These are phyloP conservation scores for Boletus semigastroideus DNA, from an alignment of 1,284 basidiomycete genomes.

Conservation along the genomic window DNA sequence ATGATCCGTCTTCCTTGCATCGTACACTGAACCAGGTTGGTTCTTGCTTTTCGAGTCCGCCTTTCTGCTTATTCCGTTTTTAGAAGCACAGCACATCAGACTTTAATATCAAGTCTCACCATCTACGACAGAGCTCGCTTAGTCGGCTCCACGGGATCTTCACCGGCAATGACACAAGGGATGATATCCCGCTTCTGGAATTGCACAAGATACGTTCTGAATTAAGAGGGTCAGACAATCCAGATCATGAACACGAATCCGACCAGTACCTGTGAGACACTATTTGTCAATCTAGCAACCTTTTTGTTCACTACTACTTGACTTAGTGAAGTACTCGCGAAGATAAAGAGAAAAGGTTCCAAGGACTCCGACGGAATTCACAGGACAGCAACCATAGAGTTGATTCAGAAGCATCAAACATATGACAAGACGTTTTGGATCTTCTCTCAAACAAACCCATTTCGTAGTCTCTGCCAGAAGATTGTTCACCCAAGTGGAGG, in stretches of 20 bases:
- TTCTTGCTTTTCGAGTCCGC: not conserved
- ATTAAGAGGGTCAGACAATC: constrained; percentile 39
- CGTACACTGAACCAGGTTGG: constrained; percentile 27
- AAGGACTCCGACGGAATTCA: constrained; percentile 61
- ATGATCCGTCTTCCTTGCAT: constrained; percentile 46
- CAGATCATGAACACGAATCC: constrained; percentile 56
- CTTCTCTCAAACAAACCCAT: constrained; percentile 77
- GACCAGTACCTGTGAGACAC: constrained; percentile 69
- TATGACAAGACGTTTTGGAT: constrained; percentile 93
- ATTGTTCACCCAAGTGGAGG: constrained; percentile 84
- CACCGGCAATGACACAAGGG: constrained; percentile 55
- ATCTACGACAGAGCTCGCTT: constrained; percentile 57
- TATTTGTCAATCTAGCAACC: not conserved
- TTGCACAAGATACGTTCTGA: constrained; percentile 48
- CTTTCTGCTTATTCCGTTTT: constrained; percentile 1
- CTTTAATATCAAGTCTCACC: constrained; percentile 35
- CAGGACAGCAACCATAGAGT: constrained; percentile 81
- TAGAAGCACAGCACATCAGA: constrained; percentile 13
- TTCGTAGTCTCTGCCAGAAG: constrained; percentile 82
- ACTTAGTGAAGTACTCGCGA: constrained; percentile 63
- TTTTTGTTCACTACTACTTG: constrained; percentile 1
- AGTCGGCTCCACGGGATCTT: constrained; percentile 65
- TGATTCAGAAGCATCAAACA: constrained; percentile 86
- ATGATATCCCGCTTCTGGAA: constrained; percentile 64
- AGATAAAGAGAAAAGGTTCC: constrained; percentile 52